Base-by-base conservation (phyloP, 2,329 filamentous ascomycete species). In the Rutstroemia sp. region DNA sequence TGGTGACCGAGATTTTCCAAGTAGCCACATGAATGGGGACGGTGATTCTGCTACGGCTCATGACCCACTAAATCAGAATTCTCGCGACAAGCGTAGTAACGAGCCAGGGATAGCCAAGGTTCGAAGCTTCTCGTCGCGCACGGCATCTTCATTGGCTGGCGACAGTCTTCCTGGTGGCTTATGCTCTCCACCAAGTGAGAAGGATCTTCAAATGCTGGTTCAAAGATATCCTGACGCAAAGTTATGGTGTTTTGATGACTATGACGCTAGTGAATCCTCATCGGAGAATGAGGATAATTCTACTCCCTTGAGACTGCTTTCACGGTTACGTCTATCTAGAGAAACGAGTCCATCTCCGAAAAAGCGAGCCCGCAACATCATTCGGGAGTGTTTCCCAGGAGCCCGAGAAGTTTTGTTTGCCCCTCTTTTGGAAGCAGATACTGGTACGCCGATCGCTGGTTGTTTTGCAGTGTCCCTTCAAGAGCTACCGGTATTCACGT, bases 401-500 rank as follows among this genome's bases (percentile, higher is more conserved):
- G 72, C 71, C 7, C 67, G 69, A 27, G 72, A 69, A 54, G 57
- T 73, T 2, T 65, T 72, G 0, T 59, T 73, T 10, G 71, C 72
- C 57, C 71, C 72, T 1, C 51, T 74, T 12, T 73, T 71, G 69
- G 71, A 74, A 52, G 65, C 67, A 2, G 69, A 70, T 48, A 67
- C 69, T 16, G 69, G 71, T 19, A 63, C 70, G 27, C 73, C 70
- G 67, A 68, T 68, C 54, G 61, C 63, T n/a, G 65, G 65, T 9
- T 62, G 62, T 27, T 65, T 70, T 57, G 63, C 63, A 23, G 69
- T 67, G 62, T 68, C 65, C 12, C 57, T 57, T 6, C 66, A 70
- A 54, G 67, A 53, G 38, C 63, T 59, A 27, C 64, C 61, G 21
- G 60, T 65, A 8, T 69, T 70, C 48, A 53, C 60, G 9, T 62